Conservation (phyloP, 148 eudicot genomes). For the Dianthus caryophyllus region DNA sequence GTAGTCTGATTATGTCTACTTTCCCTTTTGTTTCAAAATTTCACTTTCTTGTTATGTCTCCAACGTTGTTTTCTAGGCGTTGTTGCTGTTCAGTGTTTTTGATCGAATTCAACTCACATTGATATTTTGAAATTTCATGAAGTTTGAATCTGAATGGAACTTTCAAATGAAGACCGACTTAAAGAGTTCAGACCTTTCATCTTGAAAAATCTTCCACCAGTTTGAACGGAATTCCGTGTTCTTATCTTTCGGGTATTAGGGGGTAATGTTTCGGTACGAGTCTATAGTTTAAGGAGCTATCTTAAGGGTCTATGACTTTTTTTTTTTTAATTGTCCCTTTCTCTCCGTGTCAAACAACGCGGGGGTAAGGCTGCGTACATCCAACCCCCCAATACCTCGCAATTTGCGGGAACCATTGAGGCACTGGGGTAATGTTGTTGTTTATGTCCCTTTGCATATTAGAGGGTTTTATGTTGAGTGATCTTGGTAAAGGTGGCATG, state of each 20-base stretch:
- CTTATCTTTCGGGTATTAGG: too few relatives aligned
- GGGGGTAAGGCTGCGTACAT: too few relatives aligned
- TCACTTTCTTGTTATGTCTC: not conserved
- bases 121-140: not conserved
- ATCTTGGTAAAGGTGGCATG: too few relatives aligned
- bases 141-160: not conserved
- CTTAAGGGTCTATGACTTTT: too few relatives aligned
- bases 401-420: too few relatives aligned
- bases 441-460: too few relatives aligned
- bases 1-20: not conserved
- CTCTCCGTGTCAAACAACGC: too few relatives aligned
- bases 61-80: not conserved
- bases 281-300: too few relatives aligned
- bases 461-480: too few relatives aligned
- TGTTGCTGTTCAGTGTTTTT: not conserved
- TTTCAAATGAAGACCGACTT: not conserved
- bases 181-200: not conserved
- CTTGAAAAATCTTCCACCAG: not conserved
- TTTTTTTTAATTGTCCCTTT: not conserved
- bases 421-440: too few relatives aligned
- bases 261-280: too few relatives aligned
- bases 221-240: not conserved
- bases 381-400: too few relatives aligned
- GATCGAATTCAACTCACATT: not conserved
- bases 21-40: not conserved